Evolutionary conservation across 345 rosid genomes (phyloP).

Genomic region (Pugionium dolabratum): DNA sequence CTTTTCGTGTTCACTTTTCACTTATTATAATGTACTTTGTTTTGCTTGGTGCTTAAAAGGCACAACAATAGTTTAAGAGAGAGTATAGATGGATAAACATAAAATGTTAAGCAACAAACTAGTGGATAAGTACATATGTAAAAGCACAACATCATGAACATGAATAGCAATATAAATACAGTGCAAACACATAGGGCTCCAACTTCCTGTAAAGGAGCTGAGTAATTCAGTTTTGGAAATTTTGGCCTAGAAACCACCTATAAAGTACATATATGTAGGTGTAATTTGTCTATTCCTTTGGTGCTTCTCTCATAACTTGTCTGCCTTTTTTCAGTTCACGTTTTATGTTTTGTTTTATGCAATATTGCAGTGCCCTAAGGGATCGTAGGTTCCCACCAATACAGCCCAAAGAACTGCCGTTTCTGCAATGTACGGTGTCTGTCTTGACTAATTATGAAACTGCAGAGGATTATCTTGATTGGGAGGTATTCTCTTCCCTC

Average conservation of each 20-base stretch:
- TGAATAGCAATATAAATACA: background rate
- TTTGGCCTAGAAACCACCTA: background rate
- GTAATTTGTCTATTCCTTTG: constrained; percentile 4
- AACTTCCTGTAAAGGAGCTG: background rate
- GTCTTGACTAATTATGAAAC: constrained; percentile 76
- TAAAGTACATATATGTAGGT: background rate
- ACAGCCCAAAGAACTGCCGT: constrained; percentile 88
- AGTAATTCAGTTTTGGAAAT: background rate
- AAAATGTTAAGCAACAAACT: background rate
- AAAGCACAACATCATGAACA: background rate
- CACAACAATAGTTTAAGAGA: background rate
- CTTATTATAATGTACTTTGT: background rate
- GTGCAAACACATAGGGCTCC: background rate
- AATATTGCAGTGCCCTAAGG: constrained; percentile 76
- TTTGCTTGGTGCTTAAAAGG: background rate
- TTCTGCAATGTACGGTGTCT: constrained; percentile 90
- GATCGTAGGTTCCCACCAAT: constrained; percentile 97
- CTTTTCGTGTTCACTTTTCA: too few relatives aligned
- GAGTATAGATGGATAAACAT: constrained; percentile 2
- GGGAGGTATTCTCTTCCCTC: constrained; percentile 70
- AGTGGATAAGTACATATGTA: background rate
- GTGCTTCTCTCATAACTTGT: constrained; percentile 6
- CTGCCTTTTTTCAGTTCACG: background rate
- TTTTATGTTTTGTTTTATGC: background rate
- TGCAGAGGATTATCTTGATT: constrained; percentile 80